phyloP scores from a whole-genome alignment of 2,329 filamentous ascomycete species.

The Gaeumannomyces tritici region DNA sequence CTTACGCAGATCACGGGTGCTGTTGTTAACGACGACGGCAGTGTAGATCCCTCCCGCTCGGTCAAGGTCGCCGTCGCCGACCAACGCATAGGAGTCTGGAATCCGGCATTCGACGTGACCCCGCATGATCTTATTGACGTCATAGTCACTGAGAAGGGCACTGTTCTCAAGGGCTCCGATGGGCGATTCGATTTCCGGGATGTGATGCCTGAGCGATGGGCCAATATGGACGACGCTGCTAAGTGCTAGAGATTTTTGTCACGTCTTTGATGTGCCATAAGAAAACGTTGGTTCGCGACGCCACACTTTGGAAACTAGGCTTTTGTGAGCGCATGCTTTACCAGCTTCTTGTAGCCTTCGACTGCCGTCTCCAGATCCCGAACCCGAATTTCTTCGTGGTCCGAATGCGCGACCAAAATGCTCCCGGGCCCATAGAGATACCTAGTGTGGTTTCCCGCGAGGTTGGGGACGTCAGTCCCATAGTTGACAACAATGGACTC shows the following conservation, averaged over 20 bases:
- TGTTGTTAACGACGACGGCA: conserved; percentile 52
- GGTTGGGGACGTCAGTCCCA: conserved; percentile 80
- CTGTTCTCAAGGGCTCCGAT: conserved; percentile 64
- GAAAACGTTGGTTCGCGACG: too few relatives aligned
- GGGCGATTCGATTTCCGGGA: conserved; percentile 59
- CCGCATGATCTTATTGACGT: conserved; percentile 83
- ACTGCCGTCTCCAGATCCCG: conserved; percentile 70
- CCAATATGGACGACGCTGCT: conserved; percentile 17
- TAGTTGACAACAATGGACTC: conserved; percentile 82
- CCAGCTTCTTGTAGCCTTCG: conserved; percentile 65
- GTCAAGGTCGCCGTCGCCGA: conserved; percentile 73
- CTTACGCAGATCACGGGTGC: conserved; percentile 79
- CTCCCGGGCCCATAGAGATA: conserved; percentile 61
- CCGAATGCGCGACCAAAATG: conserved; percentile 81
- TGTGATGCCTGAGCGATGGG: conserved; percentile 48
- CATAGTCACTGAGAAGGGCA: conserved; percentile 86
- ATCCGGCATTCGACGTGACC: conserved; percentile 94
- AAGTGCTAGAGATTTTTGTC: conserved; percentile 7
- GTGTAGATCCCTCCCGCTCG: conserved; percentile 50
- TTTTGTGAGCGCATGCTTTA: conserved; percentile 40
- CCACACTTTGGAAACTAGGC: not conserved
- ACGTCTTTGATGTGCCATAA: too few relatives aligned
- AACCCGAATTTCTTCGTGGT: conserved; percentile 70
- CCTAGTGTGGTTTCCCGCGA: conserved; percentile 56
- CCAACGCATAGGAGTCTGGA: conserved; percentile 79